Evolutionary conservation across 1,284 basidiomycete genomes (phyloP), one percentile per base, ranked within the genome.

Genomic region (Leccinum brunneo-olivaceum): DNA sequence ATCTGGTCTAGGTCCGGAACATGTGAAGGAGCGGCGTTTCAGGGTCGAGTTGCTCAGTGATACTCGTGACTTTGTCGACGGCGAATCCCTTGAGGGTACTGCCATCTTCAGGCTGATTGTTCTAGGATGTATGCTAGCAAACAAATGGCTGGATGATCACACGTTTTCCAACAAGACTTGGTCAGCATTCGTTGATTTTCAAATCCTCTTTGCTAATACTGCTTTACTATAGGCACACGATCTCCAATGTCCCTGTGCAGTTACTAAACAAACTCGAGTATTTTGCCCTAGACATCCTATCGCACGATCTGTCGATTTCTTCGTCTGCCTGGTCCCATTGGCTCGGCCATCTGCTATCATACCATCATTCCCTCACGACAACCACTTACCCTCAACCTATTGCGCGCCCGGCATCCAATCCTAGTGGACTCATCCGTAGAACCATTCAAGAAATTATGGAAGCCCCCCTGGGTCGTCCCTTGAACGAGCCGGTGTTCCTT

Each of bases 141-240:
- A 92, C 64, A 93, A 93, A 67, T 92, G 90, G 89, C 60, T 93
- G 51, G 90, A 93, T 57, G 90, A 93, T 57, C 89, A 92, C 58
- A 92, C 90, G 0, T 93, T 91, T 65, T 87, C 88, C 41, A 91
- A 90, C 68, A 90, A 90, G 70, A 92, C 90, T 46, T 93, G 90
- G 90, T 88, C 62, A 50, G 82, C 64, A 21, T 20, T 20, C 18
- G 7, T 40, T n/a, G n/a, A n/a, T 19, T 27, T 30, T 19, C 32
- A 34, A 40, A 45, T 10, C 16, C 11, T 42, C 27, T 28, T 43
- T 27, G 5, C 32, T 50, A 23, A 39, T 29, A 32, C 37, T 25
- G 43, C 43, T 11, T n/a, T n/a, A n/a, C n/a, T 41, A 32, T 52
- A 89, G 86, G 86, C 81, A 89, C 53, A 77, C 79, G 14, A 84